Evolutionary conservation across 257 asterid genomes (phyloP), one percentile per base, ranked within the genome.

Genomic region (Solanum chaucha): DNA sequence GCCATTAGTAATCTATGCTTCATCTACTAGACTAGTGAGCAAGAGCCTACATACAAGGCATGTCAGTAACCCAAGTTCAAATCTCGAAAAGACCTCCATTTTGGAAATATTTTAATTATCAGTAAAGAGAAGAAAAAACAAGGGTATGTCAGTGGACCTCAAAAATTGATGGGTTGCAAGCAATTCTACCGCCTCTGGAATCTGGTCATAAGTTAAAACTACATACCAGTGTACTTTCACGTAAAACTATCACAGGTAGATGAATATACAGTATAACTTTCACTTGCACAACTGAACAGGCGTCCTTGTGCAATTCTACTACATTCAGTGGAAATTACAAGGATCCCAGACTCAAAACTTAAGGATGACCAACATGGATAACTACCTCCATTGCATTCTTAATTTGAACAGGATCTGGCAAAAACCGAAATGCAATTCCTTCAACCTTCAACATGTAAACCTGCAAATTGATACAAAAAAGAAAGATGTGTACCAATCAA

Each of bases 401-500:
- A 87, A 95, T 90, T 86, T 97, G 99, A 86, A 97, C 93, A 20
- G 99, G 98, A 92, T 97, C 99, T 46, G 99, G 99, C 90, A 97
- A 87, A 88, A 97, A 95, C 40, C 99, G 91, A 88, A 95, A 97
- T 88, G 99, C 98, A 74, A 97, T 97, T 90, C 99, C 99, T 92
- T 97, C 99, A 86, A 97, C 99, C 91, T 95, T 97, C 95, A 96
- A 90, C 98, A 95, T 92, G 89, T 97, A 95, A 85, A 97, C 98
- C 99, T 97, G 95, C 91, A 87, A 88, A 71, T 26, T 10, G 30
- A 70, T 64, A 28, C 5, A 1, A 19, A 20, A 12, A n/a, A n/a
- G 44, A 6, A 41, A 38, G 22, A n/a, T 12, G 55, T 51, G 28
- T 22, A 80, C 17, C 41, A 80, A 46, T 80, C 85, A 80, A 80